Conservation (phyloP, 768 basidiomycete genomes). For the Mycena epipterygia region DNA sequence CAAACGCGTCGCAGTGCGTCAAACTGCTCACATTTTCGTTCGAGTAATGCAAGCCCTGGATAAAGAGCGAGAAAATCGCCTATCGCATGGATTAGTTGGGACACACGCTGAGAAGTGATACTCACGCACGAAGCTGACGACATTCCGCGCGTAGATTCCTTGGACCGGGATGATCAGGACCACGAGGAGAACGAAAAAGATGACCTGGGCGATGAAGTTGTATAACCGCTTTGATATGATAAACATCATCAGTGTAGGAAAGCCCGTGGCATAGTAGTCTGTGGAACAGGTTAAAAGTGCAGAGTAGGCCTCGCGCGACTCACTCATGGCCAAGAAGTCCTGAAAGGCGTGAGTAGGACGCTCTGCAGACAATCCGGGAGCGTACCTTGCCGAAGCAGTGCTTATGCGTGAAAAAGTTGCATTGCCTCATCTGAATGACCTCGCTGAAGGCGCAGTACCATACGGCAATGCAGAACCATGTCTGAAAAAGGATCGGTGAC, state of each 20-base stretch:
- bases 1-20: background rate
- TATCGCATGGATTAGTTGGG: constrained; percentile 30
- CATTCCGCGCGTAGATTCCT: constrained; percentile 39
- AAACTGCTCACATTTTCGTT: constrained; percentile 38
- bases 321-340: constrained; percentile 44
- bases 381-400: constrained; percentile 30
- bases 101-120: constrained; percentile 45
- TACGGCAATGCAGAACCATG: constrained; percentile 39
- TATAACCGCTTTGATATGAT: constrained; percentile 40
- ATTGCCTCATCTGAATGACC: constrained; percentile 33
- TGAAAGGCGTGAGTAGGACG: constrained; percentile 8
- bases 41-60: constrained; percentile 42
- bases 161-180: constrained; percentile 40
- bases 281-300: background rate
- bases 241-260: constrained; percentile 43
- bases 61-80: constrained; percentile 40
- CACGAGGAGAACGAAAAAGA: constrained; percentile 36
- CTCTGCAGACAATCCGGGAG: background rate
- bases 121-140: constrained; percentile 44
- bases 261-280: constrained; percentile 43
- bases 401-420: constrained; percentile 31
- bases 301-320: background rate
- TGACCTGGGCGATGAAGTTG: constrained; percentile 37
- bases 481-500: constrained; percentile 43
- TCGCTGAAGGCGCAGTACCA: constrained; percentile 39